These are phyloP conservation scores for Vigna mungo DNA, from an alignment of 306 rosid species.

Conservation along the genomic window DNA sequence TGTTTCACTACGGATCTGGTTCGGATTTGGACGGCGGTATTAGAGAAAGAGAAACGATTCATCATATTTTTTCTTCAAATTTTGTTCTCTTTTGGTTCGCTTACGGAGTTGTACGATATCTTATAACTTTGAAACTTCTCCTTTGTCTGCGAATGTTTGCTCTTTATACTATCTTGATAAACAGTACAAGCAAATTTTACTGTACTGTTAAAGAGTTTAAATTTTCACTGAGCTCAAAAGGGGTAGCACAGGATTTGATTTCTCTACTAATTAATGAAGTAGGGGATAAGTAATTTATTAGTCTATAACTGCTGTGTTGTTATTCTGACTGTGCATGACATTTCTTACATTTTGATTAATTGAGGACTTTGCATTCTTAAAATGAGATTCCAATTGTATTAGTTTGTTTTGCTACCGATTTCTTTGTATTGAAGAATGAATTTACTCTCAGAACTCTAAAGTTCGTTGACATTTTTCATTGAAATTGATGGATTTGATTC, in stretches of 20 bases:
- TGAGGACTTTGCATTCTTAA: neutral
- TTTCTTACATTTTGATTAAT: neutral
- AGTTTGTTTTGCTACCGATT: neutral
- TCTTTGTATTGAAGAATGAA: neutral
- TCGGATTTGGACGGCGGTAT: neutral
- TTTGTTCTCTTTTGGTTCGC: neutral
- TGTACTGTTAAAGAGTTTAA: neutral
- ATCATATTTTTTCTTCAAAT: neutral
- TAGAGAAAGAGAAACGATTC: neutral
- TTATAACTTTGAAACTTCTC: neutral
- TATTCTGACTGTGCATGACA: too few relatives aligned
- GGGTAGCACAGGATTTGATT: neutral
- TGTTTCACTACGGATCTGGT: neutral
- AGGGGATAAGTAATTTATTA: too few relatives aligned
- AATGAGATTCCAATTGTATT: conserved; percentile 10
- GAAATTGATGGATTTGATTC: neutral
- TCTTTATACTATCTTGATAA: neutral
- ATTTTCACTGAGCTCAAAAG: neutral
- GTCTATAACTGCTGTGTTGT: too few relatives aligned
- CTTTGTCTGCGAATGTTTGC: neutral
- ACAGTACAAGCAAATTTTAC: neutral
- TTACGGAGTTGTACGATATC: too few relatives aligned
- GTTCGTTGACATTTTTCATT: neutral
- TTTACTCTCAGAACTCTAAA: neutral
- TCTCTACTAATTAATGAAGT: neutral